These are phyloP conservation scores for Scedosporium boydii DNA, from an alignment of 2,329 filamentous ascomycete species.

Conservation along the genomic window DNA sequence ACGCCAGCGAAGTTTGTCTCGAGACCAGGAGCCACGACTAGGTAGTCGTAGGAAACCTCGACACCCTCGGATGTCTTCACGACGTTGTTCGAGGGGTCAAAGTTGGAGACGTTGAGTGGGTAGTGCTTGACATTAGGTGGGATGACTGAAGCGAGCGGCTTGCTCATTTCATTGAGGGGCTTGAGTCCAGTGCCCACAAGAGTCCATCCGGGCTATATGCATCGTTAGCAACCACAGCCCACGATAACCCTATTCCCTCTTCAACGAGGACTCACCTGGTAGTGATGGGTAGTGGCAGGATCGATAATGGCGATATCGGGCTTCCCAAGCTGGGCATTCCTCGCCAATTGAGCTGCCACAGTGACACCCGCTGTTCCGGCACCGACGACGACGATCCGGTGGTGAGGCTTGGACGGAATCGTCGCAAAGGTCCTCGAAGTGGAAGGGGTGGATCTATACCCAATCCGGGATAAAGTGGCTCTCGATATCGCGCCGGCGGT, in stretches of 20 bases:
- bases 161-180: slow-evolving; percentile 16
- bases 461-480: background rate
- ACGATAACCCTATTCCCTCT: too few species aligned
- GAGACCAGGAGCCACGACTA: slow-evolving; percentile 26
- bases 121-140: slow-evolving; percentile 25
- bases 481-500: background rate
- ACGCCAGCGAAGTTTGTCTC: slow-evolving; percentile 24
- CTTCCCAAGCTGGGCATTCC: slow-evolving; percentile 1
- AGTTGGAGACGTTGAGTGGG: slow-evolving; percentile 20
- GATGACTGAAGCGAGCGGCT: slow-evolving; percentile 19
- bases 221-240: background rate
- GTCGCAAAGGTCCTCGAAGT: slow-evolving; percentile 17
- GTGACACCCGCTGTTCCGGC: slow-evolving; percentile 23
- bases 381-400: slow-evolving; percentile 18
- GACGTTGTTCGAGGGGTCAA: slow-evolving; percentile 25
- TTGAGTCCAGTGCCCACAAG: slow-evolving; percentile 26
- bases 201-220: slow-evolving; percentile 22
- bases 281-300: slow-evolving; percentile 2
- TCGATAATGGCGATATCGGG: slow-evolving; percentile 6
- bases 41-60: slow-evolving; percentile 25
- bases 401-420: slow-evolving; percentile 10
- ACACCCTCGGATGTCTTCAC: slow-evolving; percentile 24
- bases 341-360: slow-evolving; percentile 13
- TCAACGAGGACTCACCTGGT: slow-evolving; percentile 10
- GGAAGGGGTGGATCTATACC: slow-evolving; percentile 24